Evolutionary conservation across 2,329 filamentous ascomycete genomes (phyloP).

Genomic region (Xylaria sp.): DNA sequence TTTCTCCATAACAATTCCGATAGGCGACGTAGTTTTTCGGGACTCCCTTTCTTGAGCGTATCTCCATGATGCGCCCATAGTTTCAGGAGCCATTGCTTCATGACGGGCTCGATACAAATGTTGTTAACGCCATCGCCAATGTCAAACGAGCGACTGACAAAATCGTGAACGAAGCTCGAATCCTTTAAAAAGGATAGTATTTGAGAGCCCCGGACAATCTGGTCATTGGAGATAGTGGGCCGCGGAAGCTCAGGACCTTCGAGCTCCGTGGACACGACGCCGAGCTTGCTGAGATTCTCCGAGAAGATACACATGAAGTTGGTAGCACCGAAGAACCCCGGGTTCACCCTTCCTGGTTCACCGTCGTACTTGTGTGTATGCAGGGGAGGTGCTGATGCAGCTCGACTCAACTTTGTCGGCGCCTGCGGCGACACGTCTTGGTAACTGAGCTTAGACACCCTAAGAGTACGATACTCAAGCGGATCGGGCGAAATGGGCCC

Average conservation of each 20-base stretch:
- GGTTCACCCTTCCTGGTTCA: slow-evolving; percentile 32
- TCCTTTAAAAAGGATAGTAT: slow-evolving; percentile 43
- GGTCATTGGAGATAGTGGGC: slow-evolving; percentile 39
- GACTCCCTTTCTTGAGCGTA: slow-evolving; percentile 40
- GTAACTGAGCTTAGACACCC: neutral
- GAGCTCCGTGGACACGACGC: slow-evolving; percentile 34
- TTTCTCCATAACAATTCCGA: slow-evolving; percentile 45
- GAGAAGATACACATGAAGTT: slow-evolving; percentile 41
- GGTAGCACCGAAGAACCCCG: slow-evolving; percentile 42
- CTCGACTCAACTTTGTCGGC: slow-evolving; percentile 34
- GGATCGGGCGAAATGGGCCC: slow-evolving; percentile 8
- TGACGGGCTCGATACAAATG: slow-evolving; percentile 38
- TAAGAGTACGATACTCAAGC: slow-evolving; percentile 8
- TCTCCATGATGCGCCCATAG: slow-evolving; percentile 39
- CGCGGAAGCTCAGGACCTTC: slow-evolving; percentile 34
- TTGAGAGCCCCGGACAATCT: slow-evolving; percentile 41
- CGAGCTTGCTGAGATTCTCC: slow-evolving; percentile 40
- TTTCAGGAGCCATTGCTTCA: slow-evolving; percentile 43
- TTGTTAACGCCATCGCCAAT: slow-evolving; percentile 37
- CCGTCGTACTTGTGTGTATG: slow-evolving; percentile 31
- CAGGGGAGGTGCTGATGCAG: slow-evolving; percentile 42
- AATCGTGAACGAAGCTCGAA: slow-evolving; percentile 37
- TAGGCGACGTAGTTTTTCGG: slow-evolving; percentile 41
- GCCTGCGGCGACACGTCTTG: slow-evolving; percentile 21
- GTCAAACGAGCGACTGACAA: slow-evolving; percentile 40